Evolutionary conservation across 768 basidiomycete genomes (phyloP).

Genomic region (Filobasidium floriforme): DNA sequence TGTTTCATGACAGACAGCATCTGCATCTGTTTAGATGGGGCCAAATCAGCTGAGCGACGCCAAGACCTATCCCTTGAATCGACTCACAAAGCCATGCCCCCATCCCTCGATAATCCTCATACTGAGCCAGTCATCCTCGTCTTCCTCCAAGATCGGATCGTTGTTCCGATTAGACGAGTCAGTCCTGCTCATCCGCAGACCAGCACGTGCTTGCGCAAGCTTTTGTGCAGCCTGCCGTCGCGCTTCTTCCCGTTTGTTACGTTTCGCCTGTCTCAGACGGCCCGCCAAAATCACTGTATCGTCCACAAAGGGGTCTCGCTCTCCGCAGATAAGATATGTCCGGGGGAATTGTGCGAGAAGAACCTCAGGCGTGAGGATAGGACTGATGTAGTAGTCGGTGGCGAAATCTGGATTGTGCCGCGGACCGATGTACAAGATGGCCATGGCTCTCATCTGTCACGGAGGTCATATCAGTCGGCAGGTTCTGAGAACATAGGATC

Average conservation of each 20-base stretch:
- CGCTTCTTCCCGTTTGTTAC: conserved; percentile 66
- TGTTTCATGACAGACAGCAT: conserved; percentile 74
- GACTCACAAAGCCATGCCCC: conserved; percentile 73
- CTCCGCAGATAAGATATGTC: conserved; percentile 78
- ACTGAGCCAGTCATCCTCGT: conserved; percentile 89
- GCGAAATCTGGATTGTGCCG: conserved; percentile 87
- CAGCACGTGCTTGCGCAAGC: conserved; percentile 58
- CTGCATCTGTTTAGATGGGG: conserved; percentile 55
- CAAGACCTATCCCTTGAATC: neutral
- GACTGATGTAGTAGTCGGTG: conserved; percentile 92
- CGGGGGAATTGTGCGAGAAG: conserved; percentile 90
- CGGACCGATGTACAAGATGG: conserved; percentile 91
- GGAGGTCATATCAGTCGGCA: too few relatives aligned
- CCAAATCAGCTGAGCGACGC: neutral
- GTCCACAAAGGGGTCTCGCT: conserved; percentile 92
- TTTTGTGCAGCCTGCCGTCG: conserved; percentile 57
- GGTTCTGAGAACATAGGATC: neutral
- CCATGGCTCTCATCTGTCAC: conserved; percentile 97
- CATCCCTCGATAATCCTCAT: conserved; percentile 89
- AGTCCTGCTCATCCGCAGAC: conserved; percentile 54
- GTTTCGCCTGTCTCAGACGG: conserved; percentile 87
- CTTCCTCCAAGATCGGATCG: conserved; percentile 52
- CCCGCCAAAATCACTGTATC: conserved; percentile 96
- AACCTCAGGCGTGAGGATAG: conserved; percentile 74
- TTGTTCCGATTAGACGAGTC: conserved; percentile 27